Conservation (phyloP, 2,329 filamentous ascomycete genomes). For the Bretziella fagacearum region DNA sequence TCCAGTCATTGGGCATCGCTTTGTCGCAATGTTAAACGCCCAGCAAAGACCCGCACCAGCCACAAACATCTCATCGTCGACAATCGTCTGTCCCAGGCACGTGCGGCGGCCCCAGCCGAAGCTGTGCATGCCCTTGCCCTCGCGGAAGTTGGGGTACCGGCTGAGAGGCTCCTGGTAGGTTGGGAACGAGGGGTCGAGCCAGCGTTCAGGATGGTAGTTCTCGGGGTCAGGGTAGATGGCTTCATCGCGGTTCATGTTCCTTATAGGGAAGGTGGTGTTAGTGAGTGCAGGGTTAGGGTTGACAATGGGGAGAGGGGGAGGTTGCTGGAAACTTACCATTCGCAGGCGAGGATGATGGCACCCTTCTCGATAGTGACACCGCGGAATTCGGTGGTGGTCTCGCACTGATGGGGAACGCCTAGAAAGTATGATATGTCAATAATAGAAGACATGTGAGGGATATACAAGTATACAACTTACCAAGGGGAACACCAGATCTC, state of each 20-base stretch:
- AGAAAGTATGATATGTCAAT: neutral
- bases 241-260: constrained; percentile 41
- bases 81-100: constrained; percentile 45
- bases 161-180: constrained; percentile 49
- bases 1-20: constrained; percentile 27
- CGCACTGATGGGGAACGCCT: constrained; percentile 33
- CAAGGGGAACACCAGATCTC: constrained; percentile 37
- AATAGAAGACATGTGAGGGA: neutral
- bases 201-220: constrained; percentile 43
- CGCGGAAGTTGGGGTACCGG: constrained; percentile 44
- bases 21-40: constrained; percentile 29
- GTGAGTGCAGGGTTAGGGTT: too few species aligned
- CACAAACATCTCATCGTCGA: constrained; percentile 41
- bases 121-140: constrained; percentile 40
- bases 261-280: constrained; percentile 17
- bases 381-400: constrained; percentile 29
- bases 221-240: constrained; percentile 47
- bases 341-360: constrained; percentile 32
- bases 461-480: constrained; percentile 19
- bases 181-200: constrained; percentile 44
- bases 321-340: constrained; percentile 26
- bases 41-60: constrained; percentile 31
- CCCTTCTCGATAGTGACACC: constrained; percentile 32
- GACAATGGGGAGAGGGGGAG: too few species aligned
- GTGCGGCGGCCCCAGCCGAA: constrained; percentile 48